A percentile compares a stretch with the other conserved stretches of the same genome.
These are phyloP conservation scores for Ganoderma multipileum DNA, from an alignment of 1,284 basidiomycete species.

Conservation along the genomic window DNA sequence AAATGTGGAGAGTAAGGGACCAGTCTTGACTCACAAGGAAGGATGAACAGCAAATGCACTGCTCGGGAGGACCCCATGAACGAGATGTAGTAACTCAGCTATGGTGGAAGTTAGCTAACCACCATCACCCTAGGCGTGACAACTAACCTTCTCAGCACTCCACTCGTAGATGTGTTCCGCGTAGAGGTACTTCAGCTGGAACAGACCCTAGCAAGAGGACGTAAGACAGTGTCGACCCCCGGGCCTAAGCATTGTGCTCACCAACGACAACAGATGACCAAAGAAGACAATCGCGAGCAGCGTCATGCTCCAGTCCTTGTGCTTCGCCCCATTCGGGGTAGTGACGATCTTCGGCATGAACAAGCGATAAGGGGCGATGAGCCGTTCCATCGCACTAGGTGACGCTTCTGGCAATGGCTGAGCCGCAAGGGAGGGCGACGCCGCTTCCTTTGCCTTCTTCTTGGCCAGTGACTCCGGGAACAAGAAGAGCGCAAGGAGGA, in stretches of 20 bases:
- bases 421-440: constrained; percentile 39
- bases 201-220: constrained; percentile 50
- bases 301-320: constrained; percentile 66
- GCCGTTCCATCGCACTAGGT: constrained; percentile 39
- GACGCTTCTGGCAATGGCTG: constrained; percentile 21
- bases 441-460: constrained; percentile 46
- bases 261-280: constrained; percentile 52
- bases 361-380: constrained; percentile 58
- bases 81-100: constrained; percentile 72
- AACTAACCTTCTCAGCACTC: constrained; percentile 56
- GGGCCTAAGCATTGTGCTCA: constrained; percentile 37
- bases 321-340: constrained; percentile 40
- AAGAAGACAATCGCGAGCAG: constrained; percentile 56
- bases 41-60: constrained; percentile 56
- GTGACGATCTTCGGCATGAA: constrained; percentile 58
- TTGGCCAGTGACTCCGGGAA: constrained; percentile 69
- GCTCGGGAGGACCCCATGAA: constrained; percentile 58
- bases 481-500: constrained; percentile 61
- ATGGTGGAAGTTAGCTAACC: constrained; percentile 1
- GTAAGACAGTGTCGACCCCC: constrained; percentile 11
- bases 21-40: constrained; percentile 55
- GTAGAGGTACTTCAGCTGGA: constrained; percentile 68
- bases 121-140: background rate
- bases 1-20: background rate
- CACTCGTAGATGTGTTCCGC: constrained; percentile 62